Conservation (phyloP, 371 early-diverging fungal species). For the Chytridium lagenaria region DNA sequence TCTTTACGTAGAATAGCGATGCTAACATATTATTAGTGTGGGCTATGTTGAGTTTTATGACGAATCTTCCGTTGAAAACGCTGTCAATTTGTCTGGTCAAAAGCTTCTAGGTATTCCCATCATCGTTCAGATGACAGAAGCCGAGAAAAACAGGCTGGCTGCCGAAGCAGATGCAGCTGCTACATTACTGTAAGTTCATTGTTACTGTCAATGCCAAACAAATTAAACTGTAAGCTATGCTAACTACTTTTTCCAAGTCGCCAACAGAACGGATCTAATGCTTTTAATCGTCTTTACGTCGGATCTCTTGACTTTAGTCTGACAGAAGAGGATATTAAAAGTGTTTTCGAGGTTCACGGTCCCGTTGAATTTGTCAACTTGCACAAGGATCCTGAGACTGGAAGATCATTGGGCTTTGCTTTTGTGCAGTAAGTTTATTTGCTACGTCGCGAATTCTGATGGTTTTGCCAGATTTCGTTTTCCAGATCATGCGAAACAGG, state of each 20-base stretch:
- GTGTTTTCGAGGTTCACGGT: conserved; percentile 89
- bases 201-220: no score
- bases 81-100: conserved; percentile 84
- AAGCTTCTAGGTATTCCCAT: conserved; percentile 94
- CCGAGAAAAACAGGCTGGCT: conserved; percentile 87
- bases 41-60: conserved; percentile 95
- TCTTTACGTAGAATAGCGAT: not conserved
- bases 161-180: conserved; percentile 58
- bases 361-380: conserved; percentile 82
- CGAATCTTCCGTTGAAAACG: conserved; percentile 80
- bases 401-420: conserved; percentile 86
- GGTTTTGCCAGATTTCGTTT: no score
- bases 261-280: conserved; percentile 33
- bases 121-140: conserved; percentile 88
- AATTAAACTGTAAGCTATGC: conserved; percentile 22
- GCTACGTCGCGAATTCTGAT: not conserved
- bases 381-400: conserved; percentile 80
- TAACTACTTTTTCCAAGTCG: conserved; percentile 35
- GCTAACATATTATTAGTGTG: conserved; percentile 51
- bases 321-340: conserved; percentile 82
- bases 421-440: conserved; percentile 73
- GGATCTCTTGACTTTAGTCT: conserved; percentile 82
- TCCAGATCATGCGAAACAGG: conserved; percentile 79
- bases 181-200: conserved; percentile 25
- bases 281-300: conserved; percentile 78